These are phyloP conservation scores for Acanthochlamys bracteata DNA, from an alignment of 106 monocot species.

Conservation along the genomic window DNA sequence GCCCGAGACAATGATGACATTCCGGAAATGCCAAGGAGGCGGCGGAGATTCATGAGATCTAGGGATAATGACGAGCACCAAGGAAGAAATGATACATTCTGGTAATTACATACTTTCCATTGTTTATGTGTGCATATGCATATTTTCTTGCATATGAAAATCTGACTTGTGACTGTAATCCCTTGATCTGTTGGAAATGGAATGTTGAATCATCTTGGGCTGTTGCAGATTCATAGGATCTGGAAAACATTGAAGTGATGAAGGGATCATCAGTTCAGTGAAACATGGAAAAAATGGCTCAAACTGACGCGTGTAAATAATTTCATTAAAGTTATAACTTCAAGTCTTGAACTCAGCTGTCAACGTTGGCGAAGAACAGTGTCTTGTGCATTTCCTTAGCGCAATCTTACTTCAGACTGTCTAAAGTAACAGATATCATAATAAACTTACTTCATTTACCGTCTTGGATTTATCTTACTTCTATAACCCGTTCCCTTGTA, in stretches of 20 bases:
- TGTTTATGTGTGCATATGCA: background rate
- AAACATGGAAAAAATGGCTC: too few relatives aligned
- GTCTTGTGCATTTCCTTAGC: too few relatives aligned
- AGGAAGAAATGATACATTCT: background rate
- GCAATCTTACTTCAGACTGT: too few relatives aligned
- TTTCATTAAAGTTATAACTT: too few relatives aligned
- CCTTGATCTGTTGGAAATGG: slow-evolving; percentile 12
- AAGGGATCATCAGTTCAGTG: too few relatives aligned
- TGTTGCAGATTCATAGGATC: slow-evolving; percentile 2
- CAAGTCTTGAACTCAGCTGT: too few relatives aligned
- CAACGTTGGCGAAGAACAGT: too few relatives aligned
- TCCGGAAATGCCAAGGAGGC: slow-evolving; percentile 28
- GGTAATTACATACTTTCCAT: slow-evolving; percentile 5
- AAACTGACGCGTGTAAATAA: too few relatives aligned
- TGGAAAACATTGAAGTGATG: background rate
- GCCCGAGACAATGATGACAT: slow-evolving; percentile 23
- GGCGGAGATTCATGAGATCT: slow-evolving; percentile 31
- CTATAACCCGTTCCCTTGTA: too few relatives aligned
- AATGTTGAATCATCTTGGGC: slow-evolving; percentile 11
- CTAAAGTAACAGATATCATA: too few relatives aligned
- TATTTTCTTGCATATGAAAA: slow-evolving; percentile 8
- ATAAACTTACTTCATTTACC: too few relatives aligned
- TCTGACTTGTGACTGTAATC: slow-evolving; percentile 2
- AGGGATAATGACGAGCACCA: slow-evolving; percentile 24
- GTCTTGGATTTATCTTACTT: too few relatives aligned